phyloP scores from a whole-genome alignment of 2,329 filamentous ascomycete genomes.

The Alternaria arbusti region DNA sequence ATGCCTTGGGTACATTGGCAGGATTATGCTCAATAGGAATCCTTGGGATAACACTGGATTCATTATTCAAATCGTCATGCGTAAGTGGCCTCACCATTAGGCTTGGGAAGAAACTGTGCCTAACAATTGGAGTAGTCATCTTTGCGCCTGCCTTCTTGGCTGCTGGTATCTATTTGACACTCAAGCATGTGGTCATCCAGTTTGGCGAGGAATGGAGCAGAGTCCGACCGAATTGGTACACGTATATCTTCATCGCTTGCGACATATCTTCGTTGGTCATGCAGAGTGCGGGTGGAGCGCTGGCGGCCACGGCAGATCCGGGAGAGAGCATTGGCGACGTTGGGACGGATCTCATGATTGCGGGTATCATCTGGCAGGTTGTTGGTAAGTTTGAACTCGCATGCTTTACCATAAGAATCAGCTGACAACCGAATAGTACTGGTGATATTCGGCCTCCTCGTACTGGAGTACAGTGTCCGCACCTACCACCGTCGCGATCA shows the following conservation, averaged over 20 bases:
- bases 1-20: slow-evolving; percentile 61
- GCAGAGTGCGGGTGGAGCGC: slow-evolving; percentile 62
- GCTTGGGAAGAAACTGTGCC: background rate
- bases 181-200: slow-evolving; percentile 61
- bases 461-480: slow-evolving; percentile 41
- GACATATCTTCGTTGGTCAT: slow-evolving; percentile 63
- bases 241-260: slow-evolving; percentile 64
- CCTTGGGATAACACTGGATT: slow-evolving; percentile 59
- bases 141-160: slow-evolving; percentile 64
- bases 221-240: slow-evolving; percentile 53
- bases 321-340: slow-evolving; percentile 45
- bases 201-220: slow-evolving; percentile 52
- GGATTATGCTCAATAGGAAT: slow-evolving; percentile 60
- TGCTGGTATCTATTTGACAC: slow-evolving; percentile 61
- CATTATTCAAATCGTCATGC: slow-evolving; percentile 58
- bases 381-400: slow-evolving; percentile 48
- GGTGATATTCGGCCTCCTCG: slow-evolving; percentile 54
- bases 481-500: slow-evolving; percentile 24
- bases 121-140: slow-evolving; percentile 46
- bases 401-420: background rate
- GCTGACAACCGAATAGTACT: slow-evolving; percentile 31
- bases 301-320: slow-evolving; percentile 58
- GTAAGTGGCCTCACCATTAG: background rate
- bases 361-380: slow-evolving; percentile 64
- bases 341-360: slow-evolving; percentile 62